These are phyloP conservation scores for Candida chauliodis DNA, from an alignment of 805 yeast genomes.

Conservation along the genomic window DNA sequence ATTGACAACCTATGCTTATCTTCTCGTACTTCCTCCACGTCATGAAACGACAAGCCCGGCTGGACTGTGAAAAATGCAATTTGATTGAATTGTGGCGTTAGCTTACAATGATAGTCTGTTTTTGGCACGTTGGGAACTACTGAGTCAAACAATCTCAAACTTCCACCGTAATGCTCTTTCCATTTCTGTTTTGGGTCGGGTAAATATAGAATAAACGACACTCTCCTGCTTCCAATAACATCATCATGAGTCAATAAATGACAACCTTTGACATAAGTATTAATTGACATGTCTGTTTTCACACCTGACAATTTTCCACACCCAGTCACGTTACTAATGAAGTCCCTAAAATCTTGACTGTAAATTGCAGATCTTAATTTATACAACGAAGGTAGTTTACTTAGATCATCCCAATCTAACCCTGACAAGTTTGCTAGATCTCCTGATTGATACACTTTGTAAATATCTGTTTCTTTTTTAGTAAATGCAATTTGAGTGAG, in stretches of 20 bases:
- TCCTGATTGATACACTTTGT: slow-evolving; percentile 85
- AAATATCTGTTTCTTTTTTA: slow-evolving; percentile 93
- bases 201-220: slow-evolving; percentile 85
- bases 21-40: slow-evolving; percentile 93
- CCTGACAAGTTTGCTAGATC: slow-evolving; percentile 92
- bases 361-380: slow-evolving; percentile 85
- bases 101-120: slow-evolving; percentile 62
- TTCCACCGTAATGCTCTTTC: slow-evolving; percentile 94
- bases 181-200: slow-evolving; percentile 89
- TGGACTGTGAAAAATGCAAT: slow-evolving; percentile 93
- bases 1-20: slow-evolving; percentile 88
- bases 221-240: slow-evolving; percentile 92
- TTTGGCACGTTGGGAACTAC: slow-evolving; percentile 86
- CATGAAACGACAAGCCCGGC: slow-evolving; percentile 96
- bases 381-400: slow-evolving; percentile 68
- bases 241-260: slow-evolving; percentile 95
- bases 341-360: slow-evolving; percentile 78
- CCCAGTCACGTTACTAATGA: slow-evolving; percentile 72
- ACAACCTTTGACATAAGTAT: slow-evolving; percentile 88
- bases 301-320: slow-evolving; percentile 88
- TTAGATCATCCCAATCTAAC: slow-evolving; percentile 68
- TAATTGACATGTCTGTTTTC: slow-evolving; percentile 89
- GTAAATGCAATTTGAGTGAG: slow-evolving; percentile 83
- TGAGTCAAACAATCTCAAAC: slow-evolving; percentile 80
- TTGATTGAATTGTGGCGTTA: slow-evolving; percentile 93